These are phyloP conservation scores for Cryptosporidium ubiquitum DNA, from an alignment of 169 alveolate species.

Conservation along the genomic window DNA sequence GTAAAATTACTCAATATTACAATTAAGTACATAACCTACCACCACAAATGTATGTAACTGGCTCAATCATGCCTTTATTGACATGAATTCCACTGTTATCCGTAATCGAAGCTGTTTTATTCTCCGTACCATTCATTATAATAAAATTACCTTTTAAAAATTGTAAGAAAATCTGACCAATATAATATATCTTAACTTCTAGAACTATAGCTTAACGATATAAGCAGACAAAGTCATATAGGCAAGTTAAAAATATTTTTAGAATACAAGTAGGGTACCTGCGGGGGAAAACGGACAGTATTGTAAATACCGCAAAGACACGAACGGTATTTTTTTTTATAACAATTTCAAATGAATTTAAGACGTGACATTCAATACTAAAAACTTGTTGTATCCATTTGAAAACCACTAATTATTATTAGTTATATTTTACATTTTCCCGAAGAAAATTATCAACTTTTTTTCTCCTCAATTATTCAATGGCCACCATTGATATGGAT, in stretches of 20 bases:
- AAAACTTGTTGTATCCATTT: constrained; percentile 6
- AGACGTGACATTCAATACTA: constrained; percentile 47
- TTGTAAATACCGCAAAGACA: constrained; percentile 45
- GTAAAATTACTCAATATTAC: not conserved
- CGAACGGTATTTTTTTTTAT: constrained; percentile 14
- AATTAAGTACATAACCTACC: constrained; percentile 46
- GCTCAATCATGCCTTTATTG: constrained; percentile 29
- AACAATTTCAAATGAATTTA: constrained; percentile 18
- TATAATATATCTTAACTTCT: not conserved
- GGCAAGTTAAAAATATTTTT: not conserved
- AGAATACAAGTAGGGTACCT: constrained; percentile 10
- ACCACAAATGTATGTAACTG: constrained; percentile 76
- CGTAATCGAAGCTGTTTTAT: not conserved
- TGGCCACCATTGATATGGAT: constrained; percentile 48
- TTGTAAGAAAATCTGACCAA: not conserved
- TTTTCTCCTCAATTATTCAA: constrained; percentile 1
- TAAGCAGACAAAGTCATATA: not conserved
- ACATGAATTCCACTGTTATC: not conserved
- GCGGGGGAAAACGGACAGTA: constrained; percentile 29
- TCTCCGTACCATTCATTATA: constrained; percentile 20
- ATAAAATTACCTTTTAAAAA: not conserved
- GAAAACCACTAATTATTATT: not conserved
- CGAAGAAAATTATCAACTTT: not conserved
- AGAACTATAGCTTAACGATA: not conserved
- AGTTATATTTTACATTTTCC: not conserved